Base-by-base conservation (phyloP, 2,329 filamentous ascomycete species). In the Lojkania enalia region DNA sequence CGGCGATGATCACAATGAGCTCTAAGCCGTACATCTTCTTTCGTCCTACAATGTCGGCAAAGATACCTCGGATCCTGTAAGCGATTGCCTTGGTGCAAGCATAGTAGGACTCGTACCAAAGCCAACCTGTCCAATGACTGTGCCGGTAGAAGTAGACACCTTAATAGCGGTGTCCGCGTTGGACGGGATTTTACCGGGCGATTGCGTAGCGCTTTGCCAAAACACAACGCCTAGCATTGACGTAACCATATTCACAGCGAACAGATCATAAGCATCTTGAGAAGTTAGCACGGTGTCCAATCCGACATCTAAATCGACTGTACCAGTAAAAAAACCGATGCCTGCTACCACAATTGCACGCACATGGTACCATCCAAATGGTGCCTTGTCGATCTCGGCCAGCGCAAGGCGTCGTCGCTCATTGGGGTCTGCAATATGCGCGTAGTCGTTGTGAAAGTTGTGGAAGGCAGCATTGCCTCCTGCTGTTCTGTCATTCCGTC, bases 271-370 rank as follows among this genome's bases (percentile, higher is more conserved):
- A 20, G 86, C 86, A 65, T 49, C 43, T 44, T 21, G 16, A 20
- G 33, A 9, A n/a, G 19, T 20, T 16, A 25, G 48, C 35, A 41
- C 58, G 60, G 6, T 15, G 30, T 16, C 9, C 30, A 7, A 11
- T 27, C 7, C 13, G 20, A 21, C 12, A 7, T 39, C 12, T 6
- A 7, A 39, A 20, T 9, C 13, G 12, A 27, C 92, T 11, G 87
- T 87, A 65, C 92, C 89, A 13, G 88, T 92, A 72, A 94, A 94
- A 81, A 95, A 94, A 57, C 88, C 89, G 50, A 92, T 86, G 59
- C 89, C 88, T 20, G 88, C 88, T 18, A 92, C 88, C 6, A 88
- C 73, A 42, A 88, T 81, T 46, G 88, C 86, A 30, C 88, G 81
- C 46, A 91, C 81, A 63, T 94, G 88, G 66, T 90, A 89, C 87